These are phyloP conservation scores for Acanthamoeba culbertsoni DNA, from an alignment of 208 protist genomes.

Conservation along the genomic window DNA sequence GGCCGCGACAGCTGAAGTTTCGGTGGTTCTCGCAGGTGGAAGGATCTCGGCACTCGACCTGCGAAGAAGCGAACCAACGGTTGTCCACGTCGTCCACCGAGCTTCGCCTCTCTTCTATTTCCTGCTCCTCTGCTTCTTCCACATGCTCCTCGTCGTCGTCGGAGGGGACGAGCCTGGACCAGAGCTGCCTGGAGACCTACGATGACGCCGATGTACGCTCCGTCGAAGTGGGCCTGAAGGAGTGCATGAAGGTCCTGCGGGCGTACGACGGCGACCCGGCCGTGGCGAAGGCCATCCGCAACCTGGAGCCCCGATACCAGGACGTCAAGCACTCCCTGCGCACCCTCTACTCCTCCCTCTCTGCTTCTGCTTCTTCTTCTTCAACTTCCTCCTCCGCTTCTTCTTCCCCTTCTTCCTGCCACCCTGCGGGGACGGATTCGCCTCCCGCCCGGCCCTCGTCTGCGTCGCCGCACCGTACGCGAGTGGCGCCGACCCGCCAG, in stretches of 20 bases:
- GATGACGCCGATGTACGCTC: background rate
- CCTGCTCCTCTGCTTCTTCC: background rate
- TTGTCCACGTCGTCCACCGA: background rate
- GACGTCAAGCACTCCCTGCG: background rate
- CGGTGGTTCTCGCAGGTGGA: no score
- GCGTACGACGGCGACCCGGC: background rate
- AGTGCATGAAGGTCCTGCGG: conserved; percentile 8
- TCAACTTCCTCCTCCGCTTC: no score
- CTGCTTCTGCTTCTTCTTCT: no score
- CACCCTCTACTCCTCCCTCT: background rate
- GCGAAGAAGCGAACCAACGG: no score
- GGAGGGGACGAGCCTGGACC: background rate
- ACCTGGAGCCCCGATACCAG: background rate
- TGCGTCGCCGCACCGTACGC: no score
- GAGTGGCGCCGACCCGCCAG: no score
- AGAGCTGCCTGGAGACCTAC: background rate
- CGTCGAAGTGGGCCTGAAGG: background rate
- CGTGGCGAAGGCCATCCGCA: background rate
- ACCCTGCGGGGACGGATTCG: no score
- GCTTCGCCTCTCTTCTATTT: background rate
- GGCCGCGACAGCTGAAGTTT: no score
- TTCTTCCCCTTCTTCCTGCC: no score
- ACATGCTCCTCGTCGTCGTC: background rate
- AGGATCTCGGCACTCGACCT: no score
- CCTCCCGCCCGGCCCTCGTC: no score